These are phyloP conservation scores for Mimosa bimucronata DNA, from an alignment of 306 rosid genomes.

Conservation along the genomic window DNA sequence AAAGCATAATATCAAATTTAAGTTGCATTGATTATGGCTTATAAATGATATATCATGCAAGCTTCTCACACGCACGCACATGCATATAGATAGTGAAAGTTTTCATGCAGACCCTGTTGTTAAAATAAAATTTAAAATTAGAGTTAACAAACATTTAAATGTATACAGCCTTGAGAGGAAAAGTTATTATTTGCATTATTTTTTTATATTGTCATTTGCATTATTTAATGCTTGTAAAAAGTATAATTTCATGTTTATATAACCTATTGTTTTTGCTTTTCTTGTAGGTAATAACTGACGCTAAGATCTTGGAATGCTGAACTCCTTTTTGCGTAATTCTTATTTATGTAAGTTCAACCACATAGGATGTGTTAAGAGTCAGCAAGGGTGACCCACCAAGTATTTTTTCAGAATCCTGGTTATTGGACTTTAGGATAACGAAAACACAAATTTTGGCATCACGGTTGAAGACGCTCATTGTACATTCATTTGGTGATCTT, in stretches of 20 bases:
- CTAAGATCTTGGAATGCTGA: conserved; percentile 28
- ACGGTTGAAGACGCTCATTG: conserved; percentile 45
- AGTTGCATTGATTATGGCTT: background rate
- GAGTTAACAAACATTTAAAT: background rate
- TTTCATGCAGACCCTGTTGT: background rate
- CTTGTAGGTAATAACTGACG: conserved; percentile 57
- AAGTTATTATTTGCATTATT: background rate
- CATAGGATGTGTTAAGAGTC: conserved; percentile 37
- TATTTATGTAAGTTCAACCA: conserved; percentile 45
- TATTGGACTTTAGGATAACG: conserved; percentile 34
- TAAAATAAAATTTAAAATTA: background rate
- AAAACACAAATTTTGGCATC: conserved; percentile 52
- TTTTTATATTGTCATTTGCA: too few relatives aligned
- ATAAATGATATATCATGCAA: background rate
- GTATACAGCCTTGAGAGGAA: background rate
- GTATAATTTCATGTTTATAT: background rate
- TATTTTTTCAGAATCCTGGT: conserved; percentile 41
- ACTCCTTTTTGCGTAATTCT: conserved; percentile 40
- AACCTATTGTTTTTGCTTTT: conserved; percentile 27
- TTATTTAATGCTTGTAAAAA: background rate
- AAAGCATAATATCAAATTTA: background rate
- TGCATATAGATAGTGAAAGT: background rate
- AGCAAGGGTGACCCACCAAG: conserved; percentile 41
- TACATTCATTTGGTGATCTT: conserved; percentile 53
- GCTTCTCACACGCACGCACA: background rate